These are phyloP conservation scores for Epithemia pelagica DNA, from an alignment of 108 stramenopile species.

Conservation along the genomic window DNA sequence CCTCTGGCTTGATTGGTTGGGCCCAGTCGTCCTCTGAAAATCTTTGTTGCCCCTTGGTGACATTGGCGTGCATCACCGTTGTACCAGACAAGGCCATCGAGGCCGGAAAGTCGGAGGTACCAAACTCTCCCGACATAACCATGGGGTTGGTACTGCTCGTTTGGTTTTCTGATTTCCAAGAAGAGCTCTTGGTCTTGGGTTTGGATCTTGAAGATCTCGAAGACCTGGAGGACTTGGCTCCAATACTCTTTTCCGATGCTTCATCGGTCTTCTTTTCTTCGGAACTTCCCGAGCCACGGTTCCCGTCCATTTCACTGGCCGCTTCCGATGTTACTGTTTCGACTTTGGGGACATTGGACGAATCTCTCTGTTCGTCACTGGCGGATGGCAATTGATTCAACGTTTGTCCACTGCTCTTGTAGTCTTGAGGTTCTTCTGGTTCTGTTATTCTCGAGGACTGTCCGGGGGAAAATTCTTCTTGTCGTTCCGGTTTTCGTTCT, in stretches of 20 bases:
- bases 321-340: background rate
- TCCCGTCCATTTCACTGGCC: background rate
- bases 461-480: background rate
- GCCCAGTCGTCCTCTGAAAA: slow-evolving; percentile 14
- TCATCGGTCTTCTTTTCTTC: background rate
- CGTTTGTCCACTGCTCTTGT: too few species aligned
- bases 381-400: too few species aligned
- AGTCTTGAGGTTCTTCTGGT: too few species aligned
- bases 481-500: background rate
- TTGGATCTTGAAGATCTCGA: slow-evolving; percentile 1
- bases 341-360: background rate
- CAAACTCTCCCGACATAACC: background rate
- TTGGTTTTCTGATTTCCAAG: background rate
- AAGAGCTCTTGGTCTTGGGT: background rate
- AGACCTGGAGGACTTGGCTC: background rate
- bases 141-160: background rate
- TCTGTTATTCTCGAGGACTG: too few species aligned
- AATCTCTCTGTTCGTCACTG: too few species aligned
- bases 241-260: background rate
- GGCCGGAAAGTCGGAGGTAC: background rate
- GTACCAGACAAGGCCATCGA: slow-evolving; percentile 8
- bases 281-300: background rate
- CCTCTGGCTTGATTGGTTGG: background rate
- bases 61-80: slow-evolving; percentile 13
- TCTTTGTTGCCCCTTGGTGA: background rate